Base-by-base conservation (phyloP, 768 basidiomycete genomes). In the Daedalea quercina region DNA sequence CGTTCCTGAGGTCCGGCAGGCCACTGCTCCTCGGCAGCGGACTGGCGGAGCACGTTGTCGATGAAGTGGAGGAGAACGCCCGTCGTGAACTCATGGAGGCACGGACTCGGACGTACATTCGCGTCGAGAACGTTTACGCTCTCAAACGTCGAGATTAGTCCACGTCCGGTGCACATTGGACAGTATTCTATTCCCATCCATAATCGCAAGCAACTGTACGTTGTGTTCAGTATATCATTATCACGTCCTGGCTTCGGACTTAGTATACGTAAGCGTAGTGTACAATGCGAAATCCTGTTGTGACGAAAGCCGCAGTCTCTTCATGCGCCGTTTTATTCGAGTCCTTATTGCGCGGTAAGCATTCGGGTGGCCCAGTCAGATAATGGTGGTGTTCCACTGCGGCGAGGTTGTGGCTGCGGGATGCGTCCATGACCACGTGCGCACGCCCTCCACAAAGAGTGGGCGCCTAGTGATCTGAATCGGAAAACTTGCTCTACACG, bases 21-120 rank as follows among this genome's bases (percentile, higher is more conserved):
- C 83, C 85, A 20, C 69, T 90, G 40, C 74, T 90, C 2, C 74
- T 90, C 4, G 77, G 81, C 12, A 77, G 71, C 59, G 88, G 85
- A 3, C 60, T 88, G 25, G 65, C 80, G 2, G 75, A 77, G 61
- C 65, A 69, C 8, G 61, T 81, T 15, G 73, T 88, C 20, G 69
- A 81, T 52, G 69, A 76, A 28, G 65, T 90, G 17, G 75, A 87
- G 64, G 50, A 52, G 4, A 76, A 79, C 22, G 76, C 81, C 12
- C 64, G 63, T n/a, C 42, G 61, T 31, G 88, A 90, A 59, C 62
- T 87, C 37, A 64, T 68, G 13, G 75, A 77, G 15, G 74, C 76
- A 3, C 58, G 67, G 17, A 67, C 68, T 9, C 73, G 74, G 3
- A 68, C 78, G 51, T 85, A 76, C 57, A 76, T 83, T 51, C 74